Evolutionary conservation across 2,329 filamentous ascomycete genomes (phyloP), one percentile per base, ranked within the genome.

Genomic region (Coleophoma crateriformis): DNA sequence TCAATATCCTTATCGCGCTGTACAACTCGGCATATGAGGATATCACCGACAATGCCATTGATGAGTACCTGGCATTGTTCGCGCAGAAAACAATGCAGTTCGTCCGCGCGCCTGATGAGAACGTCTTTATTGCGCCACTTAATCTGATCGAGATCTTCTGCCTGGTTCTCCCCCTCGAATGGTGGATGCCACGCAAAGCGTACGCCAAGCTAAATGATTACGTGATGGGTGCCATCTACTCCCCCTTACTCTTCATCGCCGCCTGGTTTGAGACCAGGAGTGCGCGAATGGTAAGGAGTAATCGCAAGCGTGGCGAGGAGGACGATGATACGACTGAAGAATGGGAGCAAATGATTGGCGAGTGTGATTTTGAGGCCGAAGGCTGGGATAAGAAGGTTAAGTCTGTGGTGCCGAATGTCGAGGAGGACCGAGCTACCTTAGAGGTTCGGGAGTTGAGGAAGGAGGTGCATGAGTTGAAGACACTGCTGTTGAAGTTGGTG

Each of bases 21-120:
- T 99, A 96, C 74, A 97, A 97, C 71, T 92, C 86, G 43, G 90
- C 94, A 2, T 97, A 99, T 65, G 88, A 95, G 59, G 84, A 88
- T 67, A 86, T 89, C 51, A 87, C 84, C 22, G 81, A 79, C 40
- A 87, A 99, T 63, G 90, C 94, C 4, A 87, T 90, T 57, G 94
- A 99, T 67, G 94, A 99, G 68, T 99, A 90, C 69, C 84, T 99
- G 66, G 92, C 90, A 0, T 79, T 97, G 3, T 96, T 96, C 69
- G 80, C 89, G 0, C 88, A 95, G 58, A 96, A 96, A 70, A 96
- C 94, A 0, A 89, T 97, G 79, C 90, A 95, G 62, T 99, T 96
- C 62, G 89, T 97, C 15, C 88, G 94, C 45, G 94, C 94, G 0
- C 94, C 94, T 0, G 94, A 99, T 61, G 94, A 99, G 68, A 99